phyloP scores from a whole-genome alignment of 805 yeast species.

The Starmerella riodocensis region DNA sequence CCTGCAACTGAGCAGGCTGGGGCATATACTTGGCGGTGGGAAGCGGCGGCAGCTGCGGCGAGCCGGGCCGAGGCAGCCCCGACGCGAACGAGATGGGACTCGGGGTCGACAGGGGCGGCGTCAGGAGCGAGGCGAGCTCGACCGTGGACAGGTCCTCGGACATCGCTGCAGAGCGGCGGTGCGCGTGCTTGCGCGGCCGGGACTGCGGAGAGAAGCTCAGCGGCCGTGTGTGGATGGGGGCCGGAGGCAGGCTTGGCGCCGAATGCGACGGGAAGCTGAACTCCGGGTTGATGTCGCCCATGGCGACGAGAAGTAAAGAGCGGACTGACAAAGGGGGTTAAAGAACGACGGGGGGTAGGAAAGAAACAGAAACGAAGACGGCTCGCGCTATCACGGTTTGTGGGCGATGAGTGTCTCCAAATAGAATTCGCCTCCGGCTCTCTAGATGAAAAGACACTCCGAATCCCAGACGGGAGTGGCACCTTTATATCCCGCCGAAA shows the following conservation, averaged over 20 bases:
- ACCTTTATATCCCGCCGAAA: not conserved
- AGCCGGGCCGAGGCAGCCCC: not conserved
- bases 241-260: conserved; percentile 1
- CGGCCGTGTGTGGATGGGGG: conserved; percentile 8
- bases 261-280: conserved; percentile 16
- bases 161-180: conserved; percentile 24
- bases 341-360: not conserved
- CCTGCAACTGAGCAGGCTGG: not conserved
- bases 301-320: not conserved
- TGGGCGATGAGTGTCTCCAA: not conserved
- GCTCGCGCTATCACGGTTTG: not conserved
- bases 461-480: not conserved
- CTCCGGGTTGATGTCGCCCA: conserved; percentile 20
- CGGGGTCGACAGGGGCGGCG: conserved; percentile 7
- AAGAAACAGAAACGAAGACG: not conserved
- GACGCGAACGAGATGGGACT: not conserved
- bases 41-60: not conserved
- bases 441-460: not conserved
- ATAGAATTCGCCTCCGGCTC: not conserved
- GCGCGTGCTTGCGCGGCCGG: conserved; percentile 17
- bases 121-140: conserved; percentile 11
- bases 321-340: not conserved
- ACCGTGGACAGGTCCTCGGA: conserved; percentile 21
- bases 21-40: no score
- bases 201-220: conserved; percentile 16